Evolutionary conservation across 164 flowering plant genomes (phyloP), one percentile per base, ranked within the genome.

Genomic region (Amborella trichopoda): DNA sequence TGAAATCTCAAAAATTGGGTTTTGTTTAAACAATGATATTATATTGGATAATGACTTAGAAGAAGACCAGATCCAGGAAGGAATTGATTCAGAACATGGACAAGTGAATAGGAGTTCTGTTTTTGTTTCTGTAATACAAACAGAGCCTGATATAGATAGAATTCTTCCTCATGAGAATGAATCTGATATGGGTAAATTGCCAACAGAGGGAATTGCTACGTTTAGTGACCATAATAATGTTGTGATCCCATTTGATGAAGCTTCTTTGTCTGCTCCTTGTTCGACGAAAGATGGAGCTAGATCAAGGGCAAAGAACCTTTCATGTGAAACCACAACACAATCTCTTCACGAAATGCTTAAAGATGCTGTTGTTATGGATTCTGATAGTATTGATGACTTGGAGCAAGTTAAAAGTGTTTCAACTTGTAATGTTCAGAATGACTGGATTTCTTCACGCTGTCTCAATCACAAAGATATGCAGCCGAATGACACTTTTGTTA

Each of bases 331-430:
- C 23, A 28, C 40, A 30, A n/a, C 5, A 24, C 21, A 30, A 30
- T 25, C 40, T 3, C 51, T 48, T 20, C 16, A 14, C 23, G 36
- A 48, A 12, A 21, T 48, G 26, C 17, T 48, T 13, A 39, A 23
- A 48, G 42, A 9, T 44, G 28, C 22, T 39, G 23, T 28, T 27
- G 5, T n/a, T 11, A 24, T 10, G 26, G 8, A n/a, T 1, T 13
- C 21, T 22, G 37, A 50, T 21, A 2, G 2, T 51, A 21, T 28
- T 50, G 41, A 50, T 17, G 25, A 42, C 25, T 33, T 11, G 51
- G 17, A 18, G 1, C 14, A 32, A 26, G 28, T 30, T 13, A 42
- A 24, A 37, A 22, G 26, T 14, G 46, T 22, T 12, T 38, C 44
- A 3, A 1, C 30, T 32, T 36, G 18, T 23, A 40, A 9, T 18